Evolutionary conservation across 192 early-diverging fungal genomes (phyloP).

Genomic region (Dispira simplex): DNA sequence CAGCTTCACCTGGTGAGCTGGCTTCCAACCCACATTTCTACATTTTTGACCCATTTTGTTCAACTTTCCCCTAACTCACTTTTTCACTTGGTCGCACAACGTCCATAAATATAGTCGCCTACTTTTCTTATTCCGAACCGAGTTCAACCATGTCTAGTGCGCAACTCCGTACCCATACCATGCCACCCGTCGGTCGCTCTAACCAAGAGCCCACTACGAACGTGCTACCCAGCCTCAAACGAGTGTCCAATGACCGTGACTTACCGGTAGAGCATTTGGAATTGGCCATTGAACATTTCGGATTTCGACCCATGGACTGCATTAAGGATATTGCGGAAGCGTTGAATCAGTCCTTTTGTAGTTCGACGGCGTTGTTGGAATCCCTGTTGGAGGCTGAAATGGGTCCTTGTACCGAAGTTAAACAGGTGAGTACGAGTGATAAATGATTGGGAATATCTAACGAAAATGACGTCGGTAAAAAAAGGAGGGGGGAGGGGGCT

Average conservation of each 20-base stretch:
- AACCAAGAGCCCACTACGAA: not conserved
- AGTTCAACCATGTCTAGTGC: not conserved
- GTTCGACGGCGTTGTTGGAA: constrained; percentile 49
- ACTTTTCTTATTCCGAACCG: not conserved
- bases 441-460: not conserved
- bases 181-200: not conserved
- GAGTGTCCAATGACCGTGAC: not conserved
- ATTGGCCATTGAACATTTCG: constrained; percentile 61
- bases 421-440: constrained; percentile 11
- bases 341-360: constrained; percentile 56
- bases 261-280: constrained; percentile 15
- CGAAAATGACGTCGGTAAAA: not conserved
- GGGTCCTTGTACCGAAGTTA: constrained; percentile 25
- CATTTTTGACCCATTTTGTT: not conserved
- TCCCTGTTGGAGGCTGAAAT: constrained; percentile 46
- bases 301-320: constrained; percentile 61
- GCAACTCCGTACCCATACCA: not conserved
- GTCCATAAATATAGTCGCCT: not conserved
- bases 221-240: not conserved
- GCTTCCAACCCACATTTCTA: no score
- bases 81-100: not conserved
- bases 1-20: no score
- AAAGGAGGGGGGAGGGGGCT: no score
- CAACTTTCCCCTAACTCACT: not conserved
- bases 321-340: constrained; percentile 71